Conservation (phyloP, 2,329 filamentous ascomycete genomes). For the Ophiostoma sp. region DNA sequence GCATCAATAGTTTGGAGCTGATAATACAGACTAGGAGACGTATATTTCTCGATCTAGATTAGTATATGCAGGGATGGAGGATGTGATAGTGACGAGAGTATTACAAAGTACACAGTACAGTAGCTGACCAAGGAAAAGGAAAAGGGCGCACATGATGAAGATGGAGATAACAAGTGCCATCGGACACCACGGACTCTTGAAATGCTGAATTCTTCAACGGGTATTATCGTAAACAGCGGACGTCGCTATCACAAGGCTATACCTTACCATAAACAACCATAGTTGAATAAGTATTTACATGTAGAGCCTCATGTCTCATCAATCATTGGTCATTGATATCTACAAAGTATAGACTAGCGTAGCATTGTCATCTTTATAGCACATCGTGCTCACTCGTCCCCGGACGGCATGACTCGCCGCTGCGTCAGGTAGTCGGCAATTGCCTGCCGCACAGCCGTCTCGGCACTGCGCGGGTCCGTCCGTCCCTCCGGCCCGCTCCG, state of each 20-base stretch:
- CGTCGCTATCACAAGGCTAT: neutral
- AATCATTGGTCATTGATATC: neutral
- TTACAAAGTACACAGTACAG: too few species aligned
- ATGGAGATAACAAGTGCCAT: neutral
- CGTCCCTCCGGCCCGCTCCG: constrained; percentile 48
- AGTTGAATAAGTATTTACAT: neutral
- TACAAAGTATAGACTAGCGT: neutral
- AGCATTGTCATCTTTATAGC: neutral
- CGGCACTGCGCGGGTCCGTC: constrained; percentile 50
- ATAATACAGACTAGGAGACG: neutral
- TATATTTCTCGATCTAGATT: neutral
- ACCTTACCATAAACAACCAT: neutral
- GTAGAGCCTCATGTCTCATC: neutral
- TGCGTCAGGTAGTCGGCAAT: constrained; percentile 26
- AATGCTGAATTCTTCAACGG: neutral
- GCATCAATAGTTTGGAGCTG: neutral
- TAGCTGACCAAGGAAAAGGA: neutral
- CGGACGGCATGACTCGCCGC: neutral
- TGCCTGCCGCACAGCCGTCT: constrained; percentile 40
- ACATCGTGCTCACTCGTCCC: too few species aligned
- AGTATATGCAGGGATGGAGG: neutral
- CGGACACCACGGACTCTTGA: neutral
- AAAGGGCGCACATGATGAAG: neutral
- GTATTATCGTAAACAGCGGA: neutral
- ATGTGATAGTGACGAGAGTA: neutral